These are phyloP conservation scores for Phanerochaete sordida DNA, from an alignment of 768 basidiomycete species.

Conservation along the genomic window DNA sequence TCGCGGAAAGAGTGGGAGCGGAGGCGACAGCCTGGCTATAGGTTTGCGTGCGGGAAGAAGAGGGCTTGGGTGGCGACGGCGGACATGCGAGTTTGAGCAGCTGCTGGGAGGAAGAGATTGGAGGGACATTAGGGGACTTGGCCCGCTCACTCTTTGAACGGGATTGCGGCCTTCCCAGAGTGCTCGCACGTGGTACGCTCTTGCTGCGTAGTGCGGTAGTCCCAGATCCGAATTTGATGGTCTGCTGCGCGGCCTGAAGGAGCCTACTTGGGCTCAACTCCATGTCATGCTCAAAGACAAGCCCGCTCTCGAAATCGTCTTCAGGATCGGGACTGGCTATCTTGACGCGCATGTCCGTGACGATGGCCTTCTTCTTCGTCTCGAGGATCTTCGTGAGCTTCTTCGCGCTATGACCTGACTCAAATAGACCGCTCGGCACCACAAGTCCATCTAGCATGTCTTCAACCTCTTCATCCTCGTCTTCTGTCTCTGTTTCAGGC, in stretches of 20 bases:
- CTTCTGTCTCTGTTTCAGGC: slow-evolving; percentile 70
- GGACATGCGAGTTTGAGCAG: slow-evolving; percentile 65
- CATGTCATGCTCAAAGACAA: slow-evolving; percentile 78
- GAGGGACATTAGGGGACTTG: slow-evolving; percentile 70
- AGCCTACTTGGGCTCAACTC: slow-evolving; percentile 81
- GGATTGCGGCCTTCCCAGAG: slow-evolving; percentile 60
- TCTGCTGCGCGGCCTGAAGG: slow-evolving; percentile 45
- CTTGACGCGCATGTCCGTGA: slow-evolving; percentile 51
- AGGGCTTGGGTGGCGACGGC: slow-evolving; percentile 62
- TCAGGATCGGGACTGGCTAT: slow-evolving; percentile 62
- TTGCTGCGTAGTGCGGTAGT: slow-evolving; percentile 48
- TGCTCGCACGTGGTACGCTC: slow-evolving; percentile 48
- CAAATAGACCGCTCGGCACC: slow-evolving; percentile 72
- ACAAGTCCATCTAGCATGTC: slow-evolving; percentile 80
- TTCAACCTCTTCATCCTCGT: slow-evolving; percentile 50
- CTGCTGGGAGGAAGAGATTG: slow-evolving; percentile 65
- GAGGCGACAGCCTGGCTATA: slow-evolving; percentile 54
- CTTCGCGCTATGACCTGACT: slow-evolving; percentile 57
- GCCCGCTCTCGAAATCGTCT: slow-evolving; percentile 83
- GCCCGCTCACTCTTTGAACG: slow-evolving; percentile 59
- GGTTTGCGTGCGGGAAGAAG: slow-evolving; percentile 47
- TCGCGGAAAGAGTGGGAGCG: slow-evolving; percentile 41
- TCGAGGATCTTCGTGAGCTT: slow-evolving; percentile 50
- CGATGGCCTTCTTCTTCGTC: slow-evolving; percentile 50
- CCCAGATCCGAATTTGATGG: slow-evolving; percentile 28